These are phyloP conservation scores for Aspergillus ostianus DNA, from an alignment of 495 filamentous ascomycete species.

Conservation along the genomic window DNA sequence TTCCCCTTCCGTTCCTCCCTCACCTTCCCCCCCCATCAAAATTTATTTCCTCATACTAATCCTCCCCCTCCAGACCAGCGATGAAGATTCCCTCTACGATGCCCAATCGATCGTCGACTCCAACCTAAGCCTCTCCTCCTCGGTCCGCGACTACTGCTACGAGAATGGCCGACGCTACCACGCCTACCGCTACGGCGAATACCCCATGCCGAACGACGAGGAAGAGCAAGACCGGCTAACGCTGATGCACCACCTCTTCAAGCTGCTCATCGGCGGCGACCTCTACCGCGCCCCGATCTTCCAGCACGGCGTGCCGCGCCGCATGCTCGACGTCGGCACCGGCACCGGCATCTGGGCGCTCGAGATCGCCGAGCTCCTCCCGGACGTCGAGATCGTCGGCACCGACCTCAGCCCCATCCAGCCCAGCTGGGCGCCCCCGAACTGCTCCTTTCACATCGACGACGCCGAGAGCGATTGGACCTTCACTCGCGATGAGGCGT, in stretches of 20 bases:
- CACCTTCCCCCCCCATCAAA: slow-evolving; percentile 1
- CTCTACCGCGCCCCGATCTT: slow-evolving; percentile 53
- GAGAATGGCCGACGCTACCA: slow-evolving; percentile 65
- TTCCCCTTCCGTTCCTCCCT: neutral
- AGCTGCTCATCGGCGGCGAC: slow-evolving; percentile 47
- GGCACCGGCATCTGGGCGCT: slow-evolving; percentile 63
- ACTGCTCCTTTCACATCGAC: slow-evolving; percentile 49
- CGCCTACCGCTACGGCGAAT: slow-evolving; percentile 54
- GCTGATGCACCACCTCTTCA: slow-evolving; percentile 61
- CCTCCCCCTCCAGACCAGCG: slow-evolving; percentile 33
- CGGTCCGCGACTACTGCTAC: slow-evolving; percentile 47
- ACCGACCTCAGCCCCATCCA: slow-evolving; percentile 62
- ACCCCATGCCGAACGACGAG: slow-evolving; percentile 60
- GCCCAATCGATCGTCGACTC: slow-evolving; percentile 35
- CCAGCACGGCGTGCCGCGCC: slow-evolving; percentile 19
- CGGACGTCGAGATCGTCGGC: slow-evolving; percentile 56
- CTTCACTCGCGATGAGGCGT: slow-evolving; percentile 37
- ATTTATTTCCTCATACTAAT: neutral
- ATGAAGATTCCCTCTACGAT: slow-evolving; percentile 42
- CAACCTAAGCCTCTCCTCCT: slow-evolving; percentile 48
- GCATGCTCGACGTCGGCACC: slow-evolving; percentile 50
- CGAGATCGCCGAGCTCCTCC: slow-evolving; percentile 60
- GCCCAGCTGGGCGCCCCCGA: slow-evolving; percentile 48
- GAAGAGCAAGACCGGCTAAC: slow-evolving; percentile 66
- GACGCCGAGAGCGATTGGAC: slow-evolving; percentile 52